These are phyloP conservation scores for Lotmaria passim DNA, from an alignment of 208 protist species.

Conservation along the genomic window DNA sequence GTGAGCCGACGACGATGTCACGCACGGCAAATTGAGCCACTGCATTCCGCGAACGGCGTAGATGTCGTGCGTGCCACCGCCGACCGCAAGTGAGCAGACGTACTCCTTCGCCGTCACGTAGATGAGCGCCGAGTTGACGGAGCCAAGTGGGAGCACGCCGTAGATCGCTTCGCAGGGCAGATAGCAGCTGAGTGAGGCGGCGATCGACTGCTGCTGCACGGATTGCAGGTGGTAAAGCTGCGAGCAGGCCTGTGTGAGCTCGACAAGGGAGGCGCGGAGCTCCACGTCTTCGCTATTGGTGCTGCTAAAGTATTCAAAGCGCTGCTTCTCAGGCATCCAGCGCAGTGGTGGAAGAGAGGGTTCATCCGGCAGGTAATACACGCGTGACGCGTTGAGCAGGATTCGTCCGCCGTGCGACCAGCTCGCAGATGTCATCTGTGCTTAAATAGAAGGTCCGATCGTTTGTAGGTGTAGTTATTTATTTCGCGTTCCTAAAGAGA, in stretches of 20 bases:
- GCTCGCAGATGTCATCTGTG: slow-evolving; percentile 3
- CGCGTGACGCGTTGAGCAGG: slow-evolving; percentile 29
- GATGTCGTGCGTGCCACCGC: slow-evolving; percentile 40
- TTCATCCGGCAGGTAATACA: slow-evolving; percentile 47
- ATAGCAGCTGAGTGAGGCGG: slow-evolving; percentile 23
- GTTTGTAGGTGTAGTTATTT: background rate
- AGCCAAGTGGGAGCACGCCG: slow-evolving; percentile 67
- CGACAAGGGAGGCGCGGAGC: slow-evolving; percentile 22
- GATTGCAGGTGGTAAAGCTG: slow-evolving; percentile 19
- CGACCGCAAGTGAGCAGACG: slow-evolving; percentile 35
- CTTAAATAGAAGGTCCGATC: background rate
- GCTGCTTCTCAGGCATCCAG: slow-evolving; percentile 53
- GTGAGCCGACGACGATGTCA: slow-evolving; percentile 6
- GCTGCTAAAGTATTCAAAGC: slow-evolving; percentile 42
- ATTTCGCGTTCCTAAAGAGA: background rate
- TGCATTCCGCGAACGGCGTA: slow-evolving; percentile 54
- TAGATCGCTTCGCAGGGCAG: slow-evolving; percentile 67
- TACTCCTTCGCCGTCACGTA: slow-evolving; percentile 58
- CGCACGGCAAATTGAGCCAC: slow-evolving; percentile 59
- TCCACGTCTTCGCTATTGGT: slow-evolving; percentile 43
- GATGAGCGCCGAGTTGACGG: slow-evolving; percentile 53
- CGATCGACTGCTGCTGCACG: slow-evolving; percentile 23
- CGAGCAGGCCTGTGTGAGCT: slow-evolving; percentile 28
- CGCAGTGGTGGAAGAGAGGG: slow-evolving; percentile 34
- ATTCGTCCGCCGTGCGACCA: slow-evolving; percentile 34